Evolutionary conservation across 139 green algal species (phyloP), one percentile per base, ranked within the genome.

Genomic region (Diplosphaera chodatii): DNA sequence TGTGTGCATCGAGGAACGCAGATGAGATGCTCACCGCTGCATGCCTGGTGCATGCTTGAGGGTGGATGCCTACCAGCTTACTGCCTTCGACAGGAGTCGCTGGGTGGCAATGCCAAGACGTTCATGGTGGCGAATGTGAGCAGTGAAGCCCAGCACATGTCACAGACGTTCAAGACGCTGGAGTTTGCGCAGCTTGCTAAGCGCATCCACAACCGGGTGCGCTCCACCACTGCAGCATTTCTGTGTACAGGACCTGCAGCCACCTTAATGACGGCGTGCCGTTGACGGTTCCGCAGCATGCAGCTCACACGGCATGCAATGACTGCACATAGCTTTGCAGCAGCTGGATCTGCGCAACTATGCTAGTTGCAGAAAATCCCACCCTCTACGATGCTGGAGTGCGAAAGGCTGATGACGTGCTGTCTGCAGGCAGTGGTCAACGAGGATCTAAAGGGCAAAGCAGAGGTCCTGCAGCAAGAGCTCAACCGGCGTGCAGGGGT

Each of bases 61-160:
- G n/a, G n/a, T n/a, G n/a, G n/a, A n/a, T n/a, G n/a, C n/a, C n/a
- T n/a, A n/a, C n/a, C n/a, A n/a, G n/a, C n/a, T n/a, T n/a, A n/a
- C n/a, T n/a, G n/a, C n/a, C n/a, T n/a, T n/a, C n/a, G n/a, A n/a
- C 81, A 96, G 88, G 89, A 94, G 29, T 94, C 90, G 0, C 83
- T 97, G 32, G 89, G 91, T 3, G 91, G 91, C 67, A 96, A 97
- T 72, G 84, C 89, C 27, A 95, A 95, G 77, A 96, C 91, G 4
- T 78, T 86, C 0, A 75, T 93, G 71, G 77, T 93, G 29, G 85
- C 85, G 23, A 85, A 83, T 28, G 69, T 92, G 1, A 76, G 68
- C 16, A 83, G 85, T 1, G 75, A 80, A 3, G 67, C 73, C 23
- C 41, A 65, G 55, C 74, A 74, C 28, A 33, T 73, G 1, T 28